Evolutionary conservation across 2,329 filamentous ascomycete species (phyloP).

Genomic region (Aspergillus flavus): DNA sequence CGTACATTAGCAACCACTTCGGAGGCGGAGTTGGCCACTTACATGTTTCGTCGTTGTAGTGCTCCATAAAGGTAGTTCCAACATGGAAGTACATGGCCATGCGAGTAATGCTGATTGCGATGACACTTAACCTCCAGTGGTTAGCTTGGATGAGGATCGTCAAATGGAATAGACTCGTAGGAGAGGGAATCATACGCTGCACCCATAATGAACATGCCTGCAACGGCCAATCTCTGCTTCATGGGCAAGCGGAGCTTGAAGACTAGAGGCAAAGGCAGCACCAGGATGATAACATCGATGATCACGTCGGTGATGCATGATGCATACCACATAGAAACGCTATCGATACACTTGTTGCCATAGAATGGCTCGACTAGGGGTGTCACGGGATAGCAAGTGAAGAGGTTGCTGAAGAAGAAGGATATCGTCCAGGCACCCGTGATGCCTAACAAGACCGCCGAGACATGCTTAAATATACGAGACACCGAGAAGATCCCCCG

Average conservation of each 20-base stretch:
- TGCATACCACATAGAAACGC: not conserved
- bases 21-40: not conserved
- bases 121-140: not conserved
- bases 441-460: not conserved
- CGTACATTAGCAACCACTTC: not conserved
- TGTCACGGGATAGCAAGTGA: constrained; percentile 5
- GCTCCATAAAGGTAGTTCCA: not conserved
- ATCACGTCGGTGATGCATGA: constrained; percentile 1
- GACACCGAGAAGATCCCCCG: not conserved
- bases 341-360: constrained; percentile 7
- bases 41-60: not conserved
- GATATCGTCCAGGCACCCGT: not conserved
- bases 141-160: not conserved
- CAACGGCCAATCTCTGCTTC: not conserved
- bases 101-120: not conserved
- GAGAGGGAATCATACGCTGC: not conserved
- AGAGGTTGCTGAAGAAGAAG: constrained; percentile 7
- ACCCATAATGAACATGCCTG: not conserved
- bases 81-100: not conserved
- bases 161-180: not conserved
- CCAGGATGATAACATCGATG: not conserved
- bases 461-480: not conserved
- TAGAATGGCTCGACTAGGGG: constrained; percentile 7
- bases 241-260: not conserved
- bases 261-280: not conserved